A percentile compares a stretch with the other conserved stretches of the same genome.
These are phyloP conservation scores for Dendrobium catenatum DNA, from an alignment of 106 monocot genomes.

Conservation along the genomic window DNA sequence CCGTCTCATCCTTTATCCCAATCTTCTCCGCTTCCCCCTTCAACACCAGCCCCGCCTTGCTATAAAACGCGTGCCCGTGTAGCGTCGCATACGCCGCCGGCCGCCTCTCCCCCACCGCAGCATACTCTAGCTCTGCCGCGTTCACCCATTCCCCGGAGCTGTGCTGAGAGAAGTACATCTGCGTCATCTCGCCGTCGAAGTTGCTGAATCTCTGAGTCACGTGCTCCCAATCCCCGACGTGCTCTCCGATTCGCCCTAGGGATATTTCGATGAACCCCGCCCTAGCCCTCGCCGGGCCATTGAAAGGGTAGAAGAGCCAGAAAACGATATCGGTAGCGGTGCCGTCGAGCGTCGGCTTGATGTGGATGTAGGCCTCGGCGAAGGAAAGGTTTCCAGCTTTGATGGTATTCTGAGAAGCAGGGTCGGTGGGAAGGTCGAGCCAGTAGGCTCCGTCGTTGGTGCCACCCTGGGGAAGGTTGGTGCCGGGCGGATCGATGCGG, in stretches of 20 bases:
- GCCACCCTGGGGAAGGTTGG: slow-evolving; percentile 73
- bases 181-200: slow-evolving; percentile 48
- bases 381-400: slow-evolving; percentile 49
- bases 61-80: slow-evolving; percentile 67
- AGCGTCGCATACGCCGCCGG: slow-evolving; percentile 50
- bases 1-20: slow-evolving; percentile 64
- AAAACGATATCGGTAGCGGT: slow-evolving; percentile 64
- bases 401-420: slow-evolving; percentile 17
- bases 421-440: slow-evolving; percentile 67
- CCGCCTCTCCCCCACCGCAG: slow-evolving; percentile 6
- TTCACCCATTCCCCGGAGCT: slow-evolving; percentile 69
- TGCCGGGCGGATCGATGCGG: slow-evolving; percentile 28
- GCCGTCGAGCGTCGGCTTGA: slow-evolving; percentile 63
- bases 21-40: slow-evolving; percentile 38
- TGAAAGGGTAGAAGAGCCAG: slow-evolving; percentile 92
- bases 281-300: slow-evolving; percentile 57
- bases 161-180: slow-evolving; percentile 67
- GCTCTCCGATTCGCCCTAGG: slow-evolving; percentile 66
- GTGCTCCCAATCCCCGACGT: slow-evolving; percentile 95
- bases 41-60: slow-evolving; percentile 46
- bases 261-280: slow-evolving; percentile 24
- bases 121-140: slow-evolving; percentile 36
- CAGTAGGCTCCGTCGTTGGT: slow-evolving; percentile 63
- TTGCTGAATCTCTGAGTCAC: slow-evolving; percentile 76
- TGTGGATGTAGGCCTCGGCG: slow-evolving; percentile 50